A percentile compares a stretch with the other conserved stretches of the same genome.
These are phyloP conservation scores for Auricularia cornea DNA, from an alignment of 768 basidiomycete species.

Conservation along the genomic window DNA sequence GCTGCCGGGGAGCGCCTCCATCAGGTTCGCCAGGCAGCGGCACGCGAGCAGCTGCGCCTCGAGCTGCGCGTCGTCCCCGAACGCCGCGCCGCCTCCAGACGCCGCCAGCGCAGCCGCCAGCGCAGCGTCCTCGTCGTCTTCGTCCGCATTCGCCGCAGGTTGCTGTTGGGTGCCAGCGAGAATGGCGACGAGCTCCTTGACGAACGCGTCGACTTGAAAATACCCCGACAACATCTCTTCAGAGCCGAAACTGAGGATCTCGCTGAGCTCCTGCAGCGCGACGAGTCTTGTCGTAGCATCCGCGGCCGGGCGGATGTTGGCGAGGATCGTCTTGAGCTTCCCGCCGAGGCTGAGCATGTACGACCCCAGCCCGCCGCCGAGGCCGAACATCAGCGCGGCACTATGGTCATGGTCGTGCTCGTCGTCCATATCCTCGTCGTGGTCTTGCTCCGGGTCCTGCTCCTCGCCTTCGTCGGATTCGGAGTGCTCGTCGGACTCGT, in stretches of 20 bases:
- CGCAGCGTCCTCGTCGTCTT: constrained; percentile 72
- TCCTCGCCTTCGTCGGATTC: constrained; percentile 51
- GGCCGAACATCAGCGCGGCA: constrained; percentile 14
- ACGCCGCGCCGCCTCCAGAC: constrained; percentile 52
- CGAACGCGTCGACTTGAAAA: constrained; percentile 90
- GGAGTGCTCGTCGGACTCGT: constrained; percentile 49
- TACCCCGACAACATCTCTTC: constrained; percentile 95
- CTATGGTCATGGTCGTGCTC: constrained; percentile 28
- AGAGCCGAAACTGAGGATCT: constrained; percentile 89
- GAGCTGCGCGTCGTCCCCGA: constrained; percentile 28
- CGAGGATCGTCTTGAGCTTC: constrained; percentile 84
- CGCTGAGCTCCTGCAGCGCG: constrained; percentile 90
- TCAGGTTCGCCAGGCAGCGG: constrained; percentile 92
- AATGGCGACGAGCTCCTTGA: constrained; percentile 85
- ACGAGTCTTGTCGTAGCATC: constrained; percentile 80
- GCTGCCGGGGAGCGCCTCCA: constrained; percentile 98
- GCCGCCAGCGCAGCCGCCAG: constrained; percentile 82
- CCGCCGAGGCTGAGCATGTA: constrained; percentile 85
- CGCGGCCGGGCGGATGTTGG: constrained; percentile 76
- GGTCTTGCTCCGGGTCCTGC: constrained; percentile 27
- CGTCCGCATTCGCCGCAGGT: constrained; percentile 8
- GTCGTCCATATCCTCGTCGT: constrained; percentile 41
- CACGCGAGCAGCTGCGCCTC: constrained; percentile 93
- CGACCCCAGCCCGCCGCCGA: constrained; percentile 69
- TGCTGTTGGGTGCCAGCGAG: constrained; percentile 39